Base-by-base conservation (phyloP, 148 eudicot species). In the Linanthus parryae region DNA sequence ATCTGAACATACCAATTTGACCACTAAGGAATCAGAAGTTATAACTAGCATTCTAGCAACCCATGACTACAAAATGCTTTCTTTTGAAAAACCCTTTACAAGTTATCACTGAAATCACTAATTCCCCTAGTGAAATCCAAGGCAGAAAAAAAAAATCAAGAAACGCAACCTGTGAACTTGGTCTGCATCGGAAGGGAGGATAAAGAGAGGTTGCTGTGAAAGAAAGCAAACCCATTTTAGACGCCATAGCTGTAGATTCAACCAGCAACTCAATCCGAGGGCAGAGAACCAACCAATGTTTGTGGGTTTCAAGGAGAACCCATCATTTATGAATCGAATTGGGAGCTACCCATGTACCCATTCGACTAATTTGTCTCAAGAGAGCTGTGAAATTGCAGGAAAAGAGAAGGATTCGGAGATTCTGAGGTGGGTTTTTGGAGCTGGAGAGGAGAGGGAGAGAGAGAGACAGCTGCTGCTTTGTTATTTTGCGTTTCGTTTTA, bases 111-210 rank as follows among this genome's bases (percentile, higher is more conserved):
- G n/a, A n/a, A n/a, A n/a, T n/a, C n/a, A n/a, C n/a, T n/a, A n/a
- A n/a, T n/a, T n/a, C n/a, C n/a, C n/a, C n/a, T n/a, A n/a, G n/a
- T n/a, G n/a, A n/a, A n/a, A n/a, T n/a, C n/a, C n/a, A n/a, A n/a
- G n/a, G n/a, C n/a, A n/a, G n/a, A n/a, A n/a, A n/a, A n/a, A n/a
- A n/a, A n/a, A n/a, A n/a, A n/a, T n/a, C n/a, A n/a, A n/a, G n/a
- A n/a, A n/a, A n/a, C n/a, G n/a, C n/a, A n/a, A 44, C 48, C 48
- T 21, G 48, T 43, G 47, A 43, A 5, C 23, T 44, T 44, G 13
- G 9, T 44, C 27, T 44, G 27, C 23, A 22, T 6, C 12, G 48
- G 6, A 44, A 10, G 23, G 26, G 48, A 21, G 48, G 23, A 44
- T 25, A 44, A 13, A 21, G 26, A 19, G 48, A 22, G 26, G 48